Evolutionary conservation across 23 red algal species (phyloP).

Genomic region (Gracilariopsis chorda): DNA sequence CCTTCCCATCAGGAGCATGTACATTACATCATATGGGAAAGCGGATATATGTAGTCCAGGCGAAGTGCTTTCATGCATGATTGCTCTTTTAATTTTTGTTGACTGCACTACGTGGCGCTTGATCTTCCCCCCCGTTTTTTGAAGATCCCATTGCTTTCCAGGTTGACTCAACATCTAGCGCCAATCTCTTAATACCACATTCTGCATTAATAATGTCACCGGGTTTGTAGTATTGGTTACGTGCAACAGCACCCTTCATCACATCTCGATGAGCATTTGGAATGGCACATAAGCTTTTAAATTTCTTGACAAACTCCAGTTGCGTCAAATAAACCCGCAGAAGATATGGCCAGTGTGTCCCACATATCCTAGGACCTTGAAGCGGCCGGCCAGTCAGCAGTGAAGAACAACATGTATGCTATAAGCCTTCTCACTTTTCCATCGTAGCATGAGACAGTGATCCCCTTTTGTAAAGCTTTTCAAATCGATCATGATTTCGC

Average conservation of each 20-base stretch:
- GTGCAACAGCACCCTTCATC: no score
- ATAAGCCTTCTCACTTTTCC: not conserved
- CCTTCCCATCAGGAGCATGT: not conserved
- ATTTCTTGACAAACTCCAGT: not conserved
- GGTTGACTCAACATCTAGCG: not conserved
- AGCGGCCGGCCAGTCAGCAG: not conserved
- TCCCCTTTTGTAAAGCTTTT: not conserved
- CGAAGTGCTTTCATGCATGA: not conserved
- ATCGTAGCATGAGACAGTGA: not conserved
- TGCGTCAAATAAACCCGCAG: not conserved
- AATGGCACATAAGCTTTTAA: not conserved
- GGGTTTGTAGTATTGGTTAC: no score
- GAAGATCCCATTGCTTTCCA: not conserved
- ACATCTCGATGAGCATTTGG: not conserved
- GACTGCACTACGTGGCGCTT: not conserved
- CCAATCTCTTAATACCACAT: not conserved
- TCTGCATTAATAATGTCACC: not conserved
- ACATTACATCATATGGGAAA: constrained; percentile 1
- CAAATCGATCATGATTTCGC: not conserved
- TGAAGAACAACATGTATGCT: not conserved
- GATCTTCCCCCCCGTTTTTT: not conserved
- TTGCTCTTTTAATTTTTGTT: not conserved
- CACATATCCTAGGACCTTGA: not conserved
- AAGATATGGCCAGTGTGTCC: not conserved
- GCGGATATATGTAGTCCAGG: not conserved